These are phyloP conservation scores for Crithidia acanthocephali DNA, from an alignment of 208 protist genomes.

Conservation along the genomic window DNA sequence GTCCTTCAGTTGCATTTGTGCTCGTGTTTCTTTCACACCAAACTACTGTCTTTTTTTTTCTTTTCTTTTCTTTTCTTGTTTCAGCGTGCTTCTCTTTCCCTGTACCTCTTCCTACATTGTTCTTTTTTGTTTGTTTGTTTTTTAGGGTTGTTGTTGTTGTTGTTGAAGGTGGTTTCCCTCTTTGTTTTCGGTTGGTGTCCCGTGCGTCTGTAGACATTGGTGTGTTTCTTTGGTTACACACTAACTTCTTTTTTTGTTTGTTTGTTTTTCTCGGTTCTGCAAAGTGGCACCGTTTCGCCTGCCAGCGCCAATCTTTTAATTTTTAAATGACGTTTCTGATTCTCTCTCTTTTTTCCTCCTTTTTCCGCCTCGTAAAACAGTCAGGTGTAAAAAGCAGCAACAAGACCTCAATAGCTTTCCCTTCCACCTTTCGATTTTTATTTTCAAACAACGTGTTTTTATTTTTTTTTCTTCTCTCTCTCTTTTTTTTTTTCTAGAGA, in stretches of 20 bases:
- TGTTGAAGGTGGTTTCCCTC: neutral
- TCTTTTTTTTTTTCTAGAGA: neutral
- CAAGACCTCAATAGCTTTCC: neutral
- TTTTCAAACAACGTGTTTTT: too few relatives aligned
- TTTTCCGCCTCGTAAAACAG: too few relatives aligned
- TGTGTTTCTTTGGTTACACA: too few relatives aligned
- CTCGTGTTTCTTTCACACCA: too few relatives aligned
- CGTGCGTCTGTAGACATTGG: too few relatives aligned
- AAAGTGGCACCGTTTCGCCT: too few relatives aligned
- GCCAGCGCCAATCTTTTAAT: too few relatives aligned
- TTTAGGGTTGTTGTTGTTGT: neutral
- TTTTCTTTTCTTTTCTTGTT: neutral
- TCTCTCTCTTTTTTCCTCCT: too few relatives aligned
- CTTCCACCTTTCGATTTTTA: neutral
- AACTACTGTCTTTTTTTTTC: conserved; percentile 4
- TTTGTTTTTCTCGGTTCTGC: neutral
- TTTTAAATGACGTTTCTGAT: too few relatives aligned
- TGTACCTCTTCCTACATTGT: conserved; percentile 3
- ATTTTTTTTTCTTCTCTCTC: neutral
- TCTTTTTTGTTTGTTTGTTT: conserved; percentile 4
- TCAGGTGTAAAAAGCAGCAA: too few relatives aligned
- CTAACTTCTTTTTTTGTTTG: neutral
- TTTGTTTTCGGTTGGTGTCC: neutral
- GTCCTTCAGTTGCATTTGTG: too few relatives aligned
- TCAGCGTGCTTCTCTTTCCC: neutral